Evolutionary conservation across 495 filamentous ascomycete species (phyloP), one percentile per base, ranked within the genome.

Genomic region (Podospora appendiculata): DNA sequence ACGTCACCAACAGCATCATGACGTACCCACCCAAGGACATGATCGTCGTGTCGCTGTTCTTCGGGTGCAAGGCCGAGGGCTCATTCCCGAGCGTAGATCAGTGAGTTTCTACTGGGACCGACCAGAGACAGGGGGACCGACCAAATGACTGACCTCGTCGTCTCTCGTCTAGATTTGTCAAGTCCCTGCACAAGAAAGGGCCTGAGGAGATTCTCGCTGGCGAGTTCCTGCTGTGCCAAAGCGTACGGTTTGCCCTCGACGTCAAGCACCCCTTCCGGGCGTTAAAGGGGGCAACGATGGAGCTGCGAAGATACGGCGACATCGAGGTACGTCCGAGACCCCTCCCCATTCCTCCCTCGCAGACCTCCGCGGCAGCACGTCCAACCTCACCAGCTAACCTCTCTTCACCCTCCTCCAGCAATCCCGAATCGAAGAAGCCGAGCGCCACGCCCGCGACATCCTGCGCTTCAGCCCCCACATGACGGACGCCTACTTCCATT

Each of bases 401-500:
- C 59, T 32, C 65, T 62, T 41, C 66, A 18, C 1, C 8, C 11
- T 9, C 1, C 13, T 45, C 16, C 45, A 67, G 59, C 58, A 70
- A 25, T 56, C 67, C 17, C 75, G 89, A 11, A 80, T 95, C 48
- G 73, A 74, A 32, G 67, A 71, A 8, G 89, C 89, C 2, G 89
- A 95, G 61, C 71, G 67, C 34, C 79, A 73, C 51, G 87, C 90
- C 6, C 80, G 84, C 41, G 79, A 84, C 4, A 74, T 87, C 39
- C 77, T 96, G 35, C 90, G 89, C 54, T 83, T 80, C 41, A 84
- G 87, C 45, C 88, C 90, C 1, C 71, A 93, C 41, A 78, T 95
- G 57, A 92, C 92, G 25, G 93, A 98, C 61, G 90, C 79, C 17
- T 96, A 96, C 70, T 96, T 97, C 73, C 84, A 95, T 61, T 97